Conservation (phyloP, 2,329 filamentous ascomycete genomes). For the Sporothrix luriei region DNA sequence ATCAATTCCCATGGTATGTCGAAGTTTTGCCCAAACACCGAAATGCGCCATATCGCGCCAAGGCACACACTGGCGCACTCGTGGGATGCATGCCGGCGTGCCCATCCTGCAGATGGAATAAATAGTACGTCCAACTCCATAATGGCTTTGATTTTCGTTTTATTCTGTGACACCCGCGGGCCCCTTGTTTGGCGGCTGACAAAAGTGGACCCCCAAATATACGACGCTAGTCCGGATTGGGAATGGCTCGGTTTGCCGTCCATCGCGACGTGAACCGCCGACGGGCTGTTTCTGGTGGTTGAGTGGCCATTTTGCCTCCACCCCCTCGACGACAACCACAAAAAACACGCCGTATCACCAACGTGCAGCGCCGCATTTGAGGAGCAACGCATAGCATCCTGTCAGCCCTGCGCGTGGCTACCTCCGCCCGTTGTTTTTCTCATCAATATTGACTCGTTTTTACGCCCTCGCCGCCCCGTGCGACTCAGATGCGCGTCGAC, state of each 20-base stretch:
- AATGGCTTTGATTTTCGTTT: not conserved
- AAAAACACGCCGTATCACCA: constrained; percentile 9
- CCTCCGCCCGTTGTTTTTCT: not conserved
- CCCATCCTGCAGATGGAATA: constrained; percentile 15
- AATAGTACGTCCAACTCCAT: not conserved
- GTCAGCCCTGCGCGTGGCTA: not conserved
- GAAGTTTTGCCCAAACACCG: not conserved
- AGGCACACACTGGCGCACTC: not conserved
- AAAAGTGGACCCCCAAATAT: constrained; percentile 30
- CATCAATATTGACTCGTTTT: not conserved
- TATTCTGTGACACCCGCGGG: constrained; percentile 4
- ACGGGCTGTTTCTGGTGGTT: constrained; percentile 27
- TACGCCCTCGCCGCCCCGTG: not conserved
- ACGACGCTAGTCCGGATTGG: constrained; percentile 11
- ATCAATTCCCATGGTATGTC: not conserved
- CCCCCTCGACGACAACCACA: not conserved
- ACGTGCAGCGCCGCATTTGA: constrained; percentile 25
- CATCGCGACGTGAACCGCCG: constrained; percentile 37
- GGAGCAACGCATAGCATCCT: not conserved
- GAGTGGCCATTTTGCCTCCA: constrained; percentile 31
- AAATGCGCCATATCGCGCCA: not conserved
- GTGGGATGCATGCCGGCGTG: not conserved
- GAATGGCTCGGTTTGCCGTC: constrained; percentile 27
- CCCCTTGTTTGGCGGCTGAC: constrained; percentile 35
- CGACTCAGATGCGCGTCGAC: constrained; percentile 12